Evolutionary conservation across 2,329 filamentous ascomycete genomes (phyloP).

Genomic region (Botrytis aclada): DNA sequence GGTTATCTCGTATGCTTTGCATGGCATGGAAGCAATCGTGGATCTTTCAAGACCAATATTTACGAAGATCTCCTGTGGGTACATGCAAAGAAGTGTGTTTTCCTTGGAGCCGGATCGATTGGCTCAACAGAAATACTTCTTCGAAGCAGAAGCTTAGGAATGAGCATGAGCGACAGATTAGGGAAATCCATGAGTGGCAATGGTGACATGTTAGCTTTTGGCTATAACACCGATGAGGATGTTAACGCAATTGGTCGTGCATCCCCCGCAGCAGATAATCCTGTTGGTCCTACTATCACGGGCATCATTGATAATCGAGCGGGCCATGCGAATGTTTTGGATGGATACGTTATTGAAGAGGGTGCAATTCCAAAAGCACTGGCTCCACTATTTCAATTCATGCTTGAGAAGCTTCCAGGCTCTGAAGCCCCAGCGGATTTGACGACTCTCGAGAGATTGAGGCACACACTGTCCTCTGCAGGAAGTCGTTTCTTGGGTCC

Average conservation of each 20-base stretch:
- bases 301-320: constrained; percentile 59
- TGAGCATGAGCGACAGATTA: constrained; percentile 55
- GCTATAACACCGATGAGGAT: constrained; percentile 57
- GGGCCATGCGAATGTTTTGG: constrained; percentile 51
- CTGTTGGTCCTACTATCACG: constrained; percentile 60
- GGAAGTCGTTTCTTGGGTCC: constrained; percentile 58
- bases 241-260: constrained; percentile 55
- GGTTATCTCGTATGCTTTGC: constrained; percentile 64
- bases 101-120: constrained; percentile 62
- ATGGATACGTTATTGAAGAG: constrained; percentile 64
- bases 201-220: constrained; percentile 63
- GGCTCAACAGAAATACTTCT: constrained; percentile 66
- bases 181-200: constrained; percentile 63
- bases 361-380: constrained; percentile 58
- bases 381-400: constrained; percentile 52
- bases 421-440: constrained; percentile 42
- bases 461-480: constrained; percentile 47
- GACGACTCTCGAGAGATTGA: constrained; percentile 43
- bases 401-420: constrained; percentile 54
- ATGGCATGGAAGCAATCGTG: constrained; percentile 59
- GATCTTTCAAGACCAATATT: constrained; percentile 52
- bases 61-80: constrained; percentile 65
- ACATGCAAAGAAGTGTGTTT: constrained; percentile 61
- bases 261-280: constrained; percentile 49
- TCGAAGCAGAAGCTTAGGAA: constrained; percentile 55